These are phyloP conservation scores for Primulina eburnea DNA, from an alignment of 257 asterid genomes.

Conservation along the genomic window DNA sequence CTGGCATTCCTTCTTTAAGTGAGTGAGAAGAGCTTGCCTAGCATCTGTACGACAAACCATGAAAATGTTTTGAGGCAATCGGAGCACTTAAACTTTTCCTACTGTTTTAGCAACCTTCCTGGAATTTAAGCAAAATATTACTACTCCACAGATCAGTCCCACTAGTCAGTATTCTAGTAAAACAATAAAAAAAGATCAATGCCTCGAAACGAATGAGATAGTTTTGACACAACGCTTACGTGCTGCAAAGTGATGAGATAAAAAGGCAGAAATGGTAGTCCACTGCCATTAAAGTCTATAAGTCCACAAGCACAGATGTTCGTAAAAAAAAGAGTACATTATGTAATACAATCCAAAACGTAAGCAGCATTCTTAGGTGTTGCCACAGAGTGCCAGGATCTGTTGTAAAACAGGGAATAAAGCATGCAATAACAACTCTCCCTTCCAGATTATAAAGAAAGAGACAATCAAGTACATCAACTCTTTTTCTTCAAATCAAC, in stretches of 20 bases:
- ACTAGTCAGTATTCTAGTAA: not conserved
- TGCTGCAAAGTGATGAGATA: not conserved
- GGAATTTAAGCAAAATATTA: slow-evolving; percentile 4
- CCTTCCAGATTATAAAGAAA: not conserved
- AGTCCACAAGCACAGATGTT: not conserved
- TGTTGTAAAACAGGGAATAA: not conserved
- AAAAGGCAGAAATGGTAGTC: slow-evolving; percentile 1
- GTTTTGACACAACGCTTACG: not conserved
- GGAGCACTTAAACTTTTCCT: slow-evolving; percentile 10
- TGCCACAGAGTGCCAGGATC: slow-evolving; percentile 1
- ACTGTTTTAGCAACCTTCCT: not conserved
- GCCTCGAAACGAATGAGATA: not conserved
- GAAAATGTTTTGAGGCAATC: slow-evolving; percentile 18
- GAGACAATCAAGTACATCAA: slow-evolving; percentile 16
- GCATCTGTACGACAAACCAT: slow-evolving; percentile 53
- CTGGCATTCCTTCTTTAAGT: slow-evolving; percentile 72
- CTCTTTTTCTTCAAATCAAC: not conserved
- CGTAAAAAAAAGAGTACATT: slow-evolving; percentile 13
- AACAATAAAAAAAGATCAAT: not conserved
- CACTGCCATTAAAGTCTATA: slow-evolving; percentile 3
- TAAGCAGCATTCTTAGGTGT: slow-evolving; percentile 4
- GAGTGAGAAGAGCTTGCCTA: slow-evolving; percentile 54
- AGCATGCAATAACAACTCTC: not conserved
- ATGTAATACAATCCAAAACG: not conserved
- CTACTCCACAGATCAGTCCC: not conserved